Percentiles rank a stretch among this genome's conserved stretches.
Conservation (phyloP, 2,329 filamentous ascomycete genomes). For the Pseudogymnoascus sp. region DNA sequence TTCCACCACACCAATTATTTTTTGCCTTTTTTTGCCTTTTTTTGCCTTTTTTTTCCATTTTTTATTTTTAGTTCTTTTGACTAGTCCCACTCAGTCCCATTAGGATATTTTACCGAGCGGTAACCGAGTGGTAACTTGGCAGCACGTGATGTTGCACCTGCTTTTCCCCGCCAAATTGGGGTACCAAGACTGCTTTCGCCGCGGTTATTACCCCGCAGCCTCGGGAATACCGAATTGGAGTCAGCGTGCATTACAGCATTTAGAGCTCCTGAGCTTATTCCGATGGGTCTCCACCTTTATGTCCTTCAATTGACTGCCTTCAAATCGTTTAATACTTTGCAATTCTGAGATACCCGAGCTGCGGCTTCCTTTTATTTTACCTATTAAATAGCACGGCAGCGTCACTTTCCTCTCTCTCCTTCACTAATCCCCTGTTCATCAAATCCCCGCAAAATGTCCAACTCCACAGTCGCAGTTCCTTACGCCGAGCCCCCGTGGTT, state of each 20-base stretch:
- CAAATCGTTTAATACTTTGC: neutral
- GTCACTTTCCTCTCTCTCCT: neutral
- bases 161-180: slow-evolving; percentile 27
- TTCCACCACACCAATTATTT: slow-evolving; percentile 20
- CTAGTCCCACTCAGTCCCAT: too few relatives aligned
- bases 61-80: neutral
- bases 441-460: neutral
- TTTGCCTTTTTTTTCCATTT: neutral
- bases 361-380: neutral
- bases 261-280: slow-evolving; percentile 2
- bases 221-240: neutral
- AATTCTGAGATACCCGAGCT: neutral
- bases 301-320: neutral
- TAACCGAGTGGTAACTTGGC: neutral
- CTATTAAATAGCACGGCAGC: neutral
- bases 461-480: slow-evolving; percentile 38
- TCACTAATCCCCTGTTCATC: neutral
- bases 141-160: neutral
- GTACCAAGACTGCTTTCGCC: neutral
- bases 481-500: slow-evolving; percentile 70
- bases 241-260: neutral
- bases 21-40: slow-evolving; percentile 5
- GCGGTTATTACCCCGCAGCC: neutral
- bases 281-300: neutral
- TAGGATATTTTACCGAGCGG: neutral